Base-by-base conservation (phyloP, 495 filamentous ascomycete species). In the Neurospora intermedia region DNA sequence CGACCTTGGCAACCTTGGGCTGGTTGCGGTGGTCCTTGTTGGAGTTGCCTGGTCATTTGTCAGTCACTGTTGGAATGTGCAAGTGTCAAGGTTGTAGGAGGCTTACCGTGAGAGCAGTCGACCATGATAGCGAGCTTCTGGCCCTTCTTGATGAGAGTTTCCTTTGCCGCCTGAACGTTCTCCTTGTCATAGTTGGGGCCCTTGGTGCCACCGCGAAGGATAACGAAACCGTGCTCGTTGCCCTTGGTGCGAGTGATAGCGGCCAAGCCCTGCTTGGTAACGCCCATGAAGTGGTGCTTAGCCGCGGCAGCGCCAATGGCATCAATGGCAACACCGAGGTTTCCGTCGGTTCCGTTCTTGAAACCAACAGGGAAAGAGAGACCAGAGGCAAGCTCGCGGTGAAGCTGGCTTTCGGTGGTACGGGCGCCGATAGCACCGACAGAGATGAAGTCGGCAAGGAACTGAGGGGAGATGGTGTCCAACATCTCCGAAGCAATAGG, bases 281-380 rank as follows among this genome's bases (percentile, higher is more conserved):
- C 96, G 81, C 95, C 95, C 87, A 99, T 93, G 87, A 99, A 99
- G 82, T 96, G 94, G 83, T 99, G 96, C 77, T 92, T 92, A 74
- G 94, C 89, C 41, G 93, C 91, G 3, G 96, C 96, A 9, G 94
- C 90, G 72, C 96, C 94, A 74, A 98, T 96, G 66, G 96, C 96
- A 79, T 99, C 96, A 75, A 99, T 95, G 48, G 95, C 94, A n/a
- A 99, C 95, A 31, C 88, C 89, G 70, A 99, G 83, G 77, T 91
- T 92, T n/a, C 96, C 96, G 78, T 99, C 96, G 41, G 96, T 99
- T 69, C 96, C 96, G 80, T 99, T 99, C 89, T 98, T 99, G 91
- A 97, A 99, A 16, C 96, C 96, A 70, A 99, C 94, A 6, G 96
- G 96, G 90, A 98, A 99, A 59, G 93, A 97, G 27, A 99, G 89